Conservation (phyloP, 352 stramenopile genomes). For the Globisporangium heterothallicum region DNA sequence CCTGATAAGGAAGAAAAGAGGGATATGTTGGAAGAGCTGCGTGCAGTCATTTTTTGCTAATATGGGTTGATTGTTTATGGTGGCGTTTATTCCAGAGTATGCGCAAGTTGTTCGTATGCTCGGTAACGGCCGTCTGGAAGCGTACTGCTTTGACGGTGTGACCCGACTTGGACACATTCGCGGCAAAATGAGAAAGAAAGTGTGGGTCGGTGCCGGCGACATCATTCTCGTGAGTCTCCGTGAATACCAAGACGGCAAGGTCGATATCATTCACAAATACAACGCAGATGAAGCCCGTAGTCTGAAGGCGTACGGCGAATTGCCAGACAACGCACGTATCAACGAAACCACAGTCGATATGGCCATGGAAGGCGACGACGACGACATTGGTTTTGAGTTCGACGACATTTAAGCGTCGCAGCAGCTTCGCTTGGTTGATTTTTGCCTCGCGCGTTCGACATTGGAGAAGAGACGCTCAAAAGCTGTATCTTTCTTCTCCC, state of each 20-base stretch:
- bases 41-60: not conserved
- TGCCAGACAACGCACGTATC: constrained; percentile 94
- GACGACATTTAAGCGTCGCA: constrained; percentile 77
- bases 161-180: constrained; percentile 98
- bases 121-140: constrained; percentile 97
- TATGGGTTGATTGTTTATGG: constrained; percentile 5
- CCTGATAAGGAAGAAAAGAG: no score
- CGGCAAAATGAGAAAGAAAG: constrained; percentile 99
- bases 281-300: constrained; percentile 97
- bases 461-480: not conserved
- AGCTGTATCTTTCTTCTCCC: constrained; percentile 2
- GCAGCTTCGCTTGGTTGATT: not conserved
- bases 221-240: constrained; percentile 98
- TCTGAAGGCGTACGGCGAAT: constrained; percentile 98
- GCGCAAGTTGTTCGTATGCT: constrained; percentile 98
- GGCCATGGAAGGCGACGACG: constrained; percentile 79
- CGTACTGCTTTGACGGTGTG: constrained; percentile 98
- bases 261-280: constrained; percentile 99
- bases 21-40: constrained; percentile 6
- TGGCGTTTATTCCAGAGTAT: constrained; percentile 93
- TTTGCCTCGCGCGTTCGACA: not conserved
- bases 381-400: constrained; percentile 89
- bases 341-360: constrained; percentile 88
- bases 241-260: constrained; percentile 99
- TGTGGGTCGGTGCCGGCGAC: constrained; percentile 97